Percentiles rank a stretch among this genome's conserved stretches.
phyloP scores from a whole-genome alignment of 2,329 filamentous ascomycete species.

The Moelleriella libera region DNA sequence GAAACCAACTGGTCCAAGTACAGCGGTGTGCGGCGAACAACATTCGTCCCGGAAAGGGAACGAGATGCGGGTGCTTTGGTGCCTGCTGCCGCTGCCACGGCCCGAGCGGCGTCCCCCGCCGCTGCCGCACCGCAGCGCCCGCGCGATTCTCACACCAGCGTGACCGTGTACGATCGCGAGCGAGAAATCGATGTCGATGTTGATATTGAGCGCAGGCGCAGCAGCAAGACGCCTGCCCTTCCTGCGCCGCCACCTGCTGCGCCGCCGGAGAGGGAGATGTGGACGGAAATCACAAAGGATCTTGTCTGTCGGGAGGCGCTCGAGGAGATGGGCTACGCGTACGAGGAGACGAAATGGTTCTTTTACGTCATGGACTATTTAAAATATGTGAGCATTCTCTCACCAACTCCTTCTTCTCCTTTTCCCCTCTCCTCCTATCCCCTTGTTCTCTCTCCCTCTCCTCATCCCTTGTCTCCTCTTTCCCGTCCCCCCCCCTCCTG shows the following conservation, averaged over 20 bases:
- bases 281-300: constrained; percentile 96
- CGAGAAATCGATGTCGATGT: constrained; percentile 40
- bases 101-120: constrained; percentile 11
- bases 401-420: no score
- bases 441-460: no score
- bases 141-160: constrained; percentile 25
- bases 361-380: constrained; percentile 92
- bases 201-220: constrained; percentile 33
- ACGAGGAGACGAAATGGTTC: constrained; percentile 77
- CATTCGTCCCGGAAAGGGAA: constrained; percentile 59
- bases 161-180: constrained; percentile 31
- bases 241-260: constrained; percentile 27
- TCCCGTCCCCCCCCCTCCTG: background rate
- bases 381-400: constrained; percentile 54
- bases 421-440: no score
- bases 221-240: constrained; percentile 19
- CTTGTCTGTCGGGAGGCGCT: constrained; percentile 79
- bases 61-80: constrained; percentile 30
- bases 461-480: no score
- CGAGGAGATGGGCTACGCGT: constrained; percentile 71
- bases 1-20: constrained; percentile 71
- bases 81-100: constrained; percentile 1
- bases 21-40: constrained; percentile 60
- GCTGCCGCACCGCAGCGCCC: constrained; percentile 4
- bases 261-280: constrained; percentile 52